phyloP scores from a whole-genome alignment of 106 monocot species.

The Acorus calamus region DNA sequence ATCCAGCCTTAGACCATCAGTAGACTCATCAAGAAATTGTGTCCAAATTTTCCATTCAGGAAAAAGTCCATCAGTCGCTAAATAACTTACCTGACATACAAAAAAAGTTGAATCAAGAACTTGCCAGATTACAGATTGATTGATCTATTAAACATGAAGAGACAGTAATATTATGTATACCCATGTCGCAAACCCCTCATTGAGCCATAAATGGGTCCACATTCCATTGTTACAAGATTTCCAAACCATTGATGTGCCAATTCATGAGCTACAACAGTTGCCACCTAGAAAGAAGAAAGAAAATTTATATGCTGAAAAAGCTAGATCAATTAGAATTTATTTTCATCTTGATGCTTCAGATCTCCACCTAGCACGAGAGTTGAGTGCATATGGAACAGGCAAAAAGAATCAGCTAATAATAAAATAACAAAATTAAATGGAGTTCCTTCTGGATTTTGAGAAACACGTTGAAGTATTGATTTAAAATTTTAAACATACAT shows the following conservation, averaged over 20 bases:
- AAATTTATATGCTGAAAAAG: neutral
- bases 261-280: constrained; percentile 89
- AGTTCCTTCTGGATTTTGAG: too few species aligned
- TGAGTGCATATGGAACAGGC: too few species aligned
- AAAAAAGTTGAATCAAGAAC: neutral
- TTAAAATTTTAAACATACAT: too few species aligned
- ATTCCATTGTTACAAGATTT: constrained; percentile 99
- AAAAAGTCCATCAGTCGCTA: constrained; percentile 72
- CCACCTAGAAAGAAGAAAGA: constrained; percentile 42
- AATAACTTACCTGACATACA: constrained; percentile 69
- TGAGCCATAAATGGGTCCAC: constrained; percentile 99
- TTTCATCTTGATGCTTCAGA: too few species aligned
- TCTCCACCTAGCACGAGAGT: too few species aligned
- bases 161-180: constrained; percentile 21
- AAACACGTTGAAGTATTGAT: too few species aligned
- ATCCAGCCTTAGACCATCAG: constrained; percentile 68
- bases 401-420: too few species aligned
- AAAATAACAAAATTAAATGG: too few species aligned
- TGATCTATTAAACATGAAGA: neutral
- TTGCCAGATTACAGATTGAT: neutral
- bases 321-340: neutral
- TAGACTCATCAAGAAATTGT: constrained; percentile 79
- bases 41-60: constrained; percentile 97
- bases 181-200: constrained; percentile 99
- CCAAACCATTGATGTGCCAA: constrained; percentile 99